phyloP scores from a whole-genome alignment of 495 filamentous ascomycete genomes.

The Bacidia gigantensis region DNA sequence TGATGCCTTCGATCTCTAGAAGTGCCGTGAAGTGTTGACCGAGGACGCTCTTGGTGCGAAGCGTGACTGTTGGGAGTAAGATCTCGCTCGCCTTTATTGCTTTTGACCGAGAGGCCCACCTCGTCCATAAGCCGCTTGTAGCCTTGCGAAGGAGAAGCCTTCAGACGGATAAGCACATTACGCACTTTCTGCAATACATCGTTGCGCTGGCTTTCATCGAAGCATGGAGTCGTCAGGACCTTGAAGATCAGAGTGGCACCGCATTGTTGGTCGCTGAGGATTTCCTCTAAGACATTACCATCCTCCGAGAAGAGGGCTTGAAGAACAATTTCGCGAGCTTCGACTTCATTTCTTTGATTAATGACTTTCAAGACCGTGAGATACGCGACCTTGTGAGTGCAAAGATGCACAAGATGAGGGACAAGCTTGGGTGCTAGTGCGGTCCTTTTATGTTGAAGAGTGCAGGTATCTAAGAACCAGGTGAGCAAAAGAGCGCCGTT shows the following conservation, averaged over 20 bases:
- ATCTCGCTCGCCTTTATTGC: slow-evolving; percentile 29
- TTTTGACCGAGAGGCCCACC: slow-evolving; percentile 57
- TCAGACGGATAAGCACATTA: slow-evolving; percentile 74
- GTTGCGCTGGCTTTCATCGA: slow-evolving; percentile 77
- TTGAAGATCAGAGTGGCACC: slow-evolving; percentile 97
- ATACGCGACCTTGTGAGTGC: slow-evolving; percentile 97
- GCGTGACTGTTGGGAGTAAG: slow-evolving; percentile 29
- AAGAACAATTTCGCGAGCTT: slow-evolving; percentile 83
- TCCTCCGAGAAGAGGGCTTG: slow-evolving; percentile 82
- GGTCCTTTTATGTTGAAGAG: slow-evolving; percentile 78
- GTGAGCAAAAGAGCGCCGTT: slow-evolving; percentile 90
- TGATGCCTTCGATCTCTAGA: slow-evolving; percentile 26
- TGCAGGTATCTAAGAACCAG: slow-evolving; percentile 98
- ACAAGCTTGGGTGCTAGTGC: slow-evolving; percentile 88
- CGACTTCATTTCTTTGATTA: slow-evolving; percentile 89
- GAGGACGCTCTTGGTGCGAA: slow-evolving; percentile 33
- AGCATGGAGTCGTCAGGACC: slow-evolving; percentile 92
- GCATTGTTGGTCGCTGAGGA: slow-evolving; percentile 79
- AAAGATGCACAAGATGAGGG: slow-evolving; percentile 90
- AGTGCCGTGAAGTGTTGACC: slow-evolving; percentile 31
- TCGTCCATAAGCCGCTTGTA: slow-evolving; percentile 99
- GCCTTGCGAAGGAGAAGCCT: slow-evolving; percentile 84
- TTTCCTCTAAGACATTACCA: slow-evolving; percentile 78
- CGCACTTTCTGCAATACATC: slow-evolving; percentile 86
- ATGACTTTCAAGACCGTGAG: slow-evolving; percentile 96